Base-by-base conservation (phyloP, 2,329 filamentous ascomycete species). In the Rhynchosporium secalis region DNA sequence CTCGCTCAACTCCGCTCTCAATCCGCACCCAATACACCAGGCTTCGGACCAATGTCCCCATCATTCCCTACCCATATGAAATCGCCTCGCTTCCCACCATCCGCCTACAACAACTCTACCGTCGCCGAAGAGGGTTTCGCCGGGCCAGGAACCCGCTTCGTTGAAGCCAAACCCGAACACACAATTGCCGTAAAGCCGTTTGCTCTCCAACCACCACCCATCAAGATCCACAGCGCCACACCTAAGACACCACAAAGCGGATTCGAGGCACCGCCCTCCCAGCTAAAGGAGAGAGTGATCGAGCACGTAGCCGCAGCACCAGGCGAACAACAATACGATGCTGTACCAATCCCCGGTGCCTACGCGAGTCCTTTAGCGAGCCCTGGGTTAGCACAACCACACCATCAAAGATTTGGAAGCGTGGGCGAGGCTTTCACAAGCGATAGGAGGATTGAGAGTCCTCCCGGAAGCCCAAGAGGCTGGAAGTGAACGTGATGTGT, bases 21-120 rank as follows among this genome's bases (percentile, higher is more conserved):
- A 79, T 96, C 92, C 31, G 93, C 92, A 4, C 94, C 94, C 70
- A 97, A 97, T 81, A 97, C 94, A 0, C 94, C 94, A 12, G 92
- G 92, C 68, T 92, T 96, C 75, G 88, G 86, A 36, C 86, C 88
- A 75, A 89, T 86, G 75, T 86, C 83, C 28, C 89, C 77, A 76
- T 77, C 79, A 47, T 83, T 81, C 70, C 76, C 74, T 56, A 58
- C 67, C 38, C 71, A 74, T 61, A 67, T 66, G 38, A 71, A 72
- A 56, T 73, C 84, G 28, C 85, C 85, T 48, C 83, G 84, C 70
- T 84, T 86, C 76, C 83, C 85, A 47, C 83, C 84, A 2, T 78
- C 81, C 54, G 75, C 78, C 49, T 87, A 85, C 56, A 79, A 83
- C 69, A 73, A 76, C 28, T 78, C 78, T n/a, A 79, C 81, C 2